Percentiles rank a stretch among this genome's conserved stretches.
Evolutionary conservation across 139 green algal species (phyloP).

Genomic region (Dunaliella primolecta): DNA sequence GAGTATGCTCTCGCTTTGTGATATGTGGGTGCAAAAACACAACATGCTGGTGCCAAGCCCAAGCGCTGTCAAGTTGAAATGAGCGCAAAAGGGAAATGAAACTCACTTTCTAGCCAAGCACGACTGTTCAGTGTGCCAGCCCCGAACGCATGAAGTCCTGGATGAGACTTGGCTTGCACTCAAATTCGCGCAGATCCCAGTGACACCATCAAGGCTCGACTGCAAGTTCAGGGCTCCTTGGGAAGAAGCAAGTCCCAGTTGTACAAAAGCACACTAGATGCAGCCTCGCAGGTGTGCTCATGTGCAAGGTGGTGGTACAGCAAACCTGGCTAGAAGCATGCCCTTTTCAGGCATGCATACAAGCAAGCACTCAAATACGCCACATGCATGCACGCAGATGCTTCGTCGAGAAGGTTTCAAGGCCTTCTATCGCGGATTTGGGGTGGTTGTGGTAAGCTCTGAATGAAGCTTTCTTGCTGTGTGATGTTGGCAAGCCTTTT

Average conservation of each 20-base stretch:
- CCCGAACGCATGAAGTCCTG: too few species aligned
- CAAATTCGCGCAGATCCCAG: conserved; percentile 59
- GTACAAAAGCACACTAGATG: conserved; percentile 6
- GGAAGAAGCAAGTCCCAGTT: neutral
- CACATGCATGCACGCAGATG: too few species aligned
- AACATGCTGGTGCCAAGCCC: too few species aligned
- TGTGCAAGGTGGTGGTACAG: neutral
- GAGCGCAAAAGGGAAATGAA: too few species aligned
- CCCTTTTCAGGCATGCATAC: neutral
- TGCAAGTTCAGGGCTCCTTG: conserved; percentile 59
- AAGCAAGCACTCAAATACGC: too few species aligned
- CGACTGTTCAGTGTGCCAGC: too few species aligned
- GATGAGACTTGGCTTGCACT: neutral
- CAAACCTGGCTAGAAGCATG: neutral
- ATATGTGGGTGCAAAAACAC: conserved; percentile 29
- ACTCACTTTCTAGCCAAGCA: too few species aligned
- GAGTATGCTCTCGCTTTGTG: conserved; percentile 27
- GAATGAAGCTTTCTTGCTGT: neutral
- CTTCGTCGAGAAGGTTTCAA: conserved; percentile 39
- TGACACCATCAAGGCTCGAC: conserved; percentile 73
- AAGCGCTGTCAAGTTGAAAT: too few species aligned
- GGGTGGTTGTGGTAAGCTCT: conserved; percentile 49
- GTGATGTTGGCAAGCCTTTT: too few species aligned
- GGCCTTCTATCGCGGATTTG: conserved; percentile 74
- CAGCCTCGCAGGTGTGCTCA: neutral